Evolutionary conservation across 208 protist species (phyloP).

Genomic region (Balamuthia mandrillaris): DNA sequence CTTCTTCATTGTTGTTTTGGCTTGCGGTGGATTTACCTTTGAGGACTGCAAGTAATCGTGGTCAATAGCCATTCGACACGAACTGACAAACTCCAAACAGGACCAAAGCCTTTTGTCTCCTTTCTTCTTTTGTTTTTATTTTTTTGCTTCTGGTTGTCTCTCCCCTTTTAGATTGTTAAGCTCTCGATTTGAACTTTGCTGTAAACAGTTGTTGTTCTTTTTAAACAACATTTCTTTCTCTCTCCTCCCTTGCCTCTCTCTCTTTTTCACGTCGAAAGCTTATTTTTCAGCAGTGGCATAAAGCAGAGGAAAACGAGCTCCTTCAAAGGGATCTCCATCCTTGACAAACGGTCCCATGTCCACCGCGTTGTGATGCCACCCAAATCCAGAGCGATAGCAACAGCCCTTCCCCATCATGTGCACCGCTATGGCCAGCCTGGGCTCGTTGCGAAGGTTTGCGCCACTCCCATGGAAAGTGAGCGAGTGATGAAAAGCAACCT

Average conservation of each 20-base stretch:
- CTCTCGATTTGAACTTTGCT: background rate
- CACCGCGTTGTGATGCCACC: background rate
- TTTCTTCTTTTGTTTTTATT: no score
- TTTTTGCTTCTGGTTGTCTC: no score
- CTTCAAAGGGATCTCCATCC: no score
- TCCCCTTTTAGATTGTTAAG: no score
- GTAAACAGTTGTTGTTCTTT: background rate
- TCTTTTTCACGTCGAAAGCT: no score
- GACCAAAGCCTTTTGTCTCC: no score
- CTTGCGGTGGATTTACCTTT: constrained; percentile 6
- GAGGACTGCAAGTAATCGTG: background rate
- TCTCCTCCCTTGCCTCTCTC: no score
- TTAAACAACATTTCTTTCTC: no score
- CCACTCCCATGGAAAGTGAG: background rate
- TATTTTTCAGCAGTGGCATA: no score
- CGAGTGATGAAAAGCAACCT: background rate
- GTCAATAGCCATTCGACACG: background rate
- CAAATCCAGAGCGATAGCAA: background rate
- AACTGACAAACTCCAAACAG: background rate
- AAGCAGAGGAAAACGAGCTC: no score
- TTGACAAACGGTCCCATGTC: background rate
- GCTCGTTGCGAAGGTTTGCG: background rate
- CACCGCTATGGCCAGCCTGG: background rate
- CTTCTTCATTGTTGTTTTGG: constrained; percentile 24
- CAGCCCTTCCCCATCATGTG: background rate